Conservation (phyloP, 768 basidiomycete genomes). For the Suillus decipiens region DNA sequence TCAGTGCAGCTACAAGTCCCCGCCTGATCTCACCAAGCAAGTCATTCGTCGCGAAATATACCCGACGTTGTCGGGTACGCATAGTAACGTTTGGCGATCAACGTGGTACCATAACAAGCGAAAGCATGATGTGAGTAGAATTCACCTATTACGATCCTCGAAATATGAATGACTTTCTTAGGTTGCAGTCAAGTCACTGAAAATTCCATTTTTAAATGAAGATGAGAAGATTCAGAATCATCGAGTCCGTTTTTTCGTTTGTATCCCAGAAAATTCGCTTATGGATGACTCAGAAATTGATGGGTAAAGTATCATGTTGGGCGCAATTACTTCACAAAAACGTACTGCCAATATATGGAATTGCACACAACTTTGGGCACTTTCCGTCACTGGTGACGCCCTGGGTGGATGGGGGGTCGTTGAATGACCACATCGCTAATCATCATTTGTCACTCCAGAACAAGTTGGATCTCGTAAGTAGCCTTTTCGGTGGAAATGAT, state of each 20-base stretch:
- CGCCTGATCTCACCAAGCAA: neutral
- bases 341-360: conserved; percentile 23
- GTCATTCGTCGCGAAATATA: neutral
- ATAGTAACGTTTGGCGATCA: neutral
- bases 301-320: conserved; percentile 7
- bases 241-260: neutral
- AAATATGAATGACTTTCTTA: neutral
- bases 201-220: neutral
- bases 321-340: conserved; percentile 15
- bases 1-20: neutral
- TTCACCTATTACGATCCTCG: neutral
- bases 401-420: conserved; percentile 26
- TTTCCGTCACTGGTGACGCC: conserved; percentile 27
- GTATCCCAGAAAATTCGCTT: neutral
- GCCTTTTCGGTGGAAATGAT: neutral
- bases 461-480: conserved; percentile 22
- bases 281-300: neutral
- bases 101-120: neutral
- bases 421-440: conserved; percentile 19
- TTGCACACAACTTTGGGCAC: conserved; percentile 21
- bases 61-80: neutral
- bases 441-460: conserved; percentile 9
- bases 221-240: neutral
- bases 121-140: neutral
- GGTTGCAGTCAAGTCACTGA: conserved; percentile 6